Percentiles rank a stretch among this genome's conserved stretches.
These are phyloP conservation scores for Aspergillus tubingensis DNA, from an alignment of 2,329 filamentous ascomycete species.

Conservation along the genomic window DNA sequence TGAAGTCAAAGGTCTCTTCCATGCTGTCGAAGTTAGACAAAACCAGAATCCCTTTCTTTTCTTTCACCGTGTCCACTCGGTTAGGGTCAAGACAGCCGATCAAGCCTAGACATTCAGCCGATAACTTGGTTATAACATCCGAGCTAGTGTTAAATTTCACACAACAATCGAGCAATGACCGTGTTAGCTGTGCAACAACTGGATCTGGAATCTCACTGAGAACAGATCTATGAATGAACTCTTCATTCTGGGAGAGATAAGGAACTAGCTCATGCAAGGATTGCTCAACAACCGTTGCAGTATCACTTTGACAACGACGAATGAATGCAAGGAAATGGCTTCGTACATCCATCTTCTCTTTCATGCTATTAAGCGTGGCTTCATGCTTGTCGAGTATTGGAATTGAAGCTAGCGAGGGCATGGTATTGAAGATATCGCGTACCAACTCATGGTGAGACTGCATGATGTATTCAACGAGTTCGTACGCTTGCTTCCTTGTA, in stretches of 20 bases:
- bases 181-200: slow-evolving; percentile 69
- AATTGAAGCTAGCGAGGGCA: slow-evolving; percentile 77
- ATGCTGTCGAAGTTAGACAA: slow-evolving; percentile 79
- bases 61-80: slow-evolving; percentile 75
- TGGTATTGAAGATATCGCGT: slow-evolving; percentile 66
- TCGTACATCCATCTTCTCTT: slow-evolving; percentile 64
- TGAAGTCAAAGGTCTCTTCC: slow-evolving; percentile 81
- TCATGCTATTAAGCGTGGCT: slow-evolving; percentile 63
- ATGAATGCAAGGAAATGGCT: slow-evolving; percentile 71
- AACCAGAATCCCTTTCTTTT: slow-evolving; percentile 81
- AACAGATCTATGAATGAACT: slow-evolving; percentile 74
- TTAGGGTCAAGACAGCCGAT: slow-evolving; percentile 93
- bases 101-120: slow-evolving; percentile 80
- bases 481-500: slow-evolving; percentile 61
- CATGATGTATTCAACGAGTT: slow-evolving; percentile 66
- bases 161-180: slow-evolving; percentile 81
- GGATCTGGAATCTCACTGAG: slow-evolving; percentile 81
- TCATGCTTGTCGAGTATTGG: slow-evolving; percentile 69
- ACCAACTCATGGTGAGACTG: slow-evolving; percentile 64
- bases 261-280: slow-evolving; percentile 74
- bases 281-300: slow-evolving; percentile 79
- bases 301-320: slow-evolving; percentile 76
- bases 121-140: slow-evolving; percentile 68
- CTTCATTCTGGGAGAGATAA: slow-evolving; percentile 73
- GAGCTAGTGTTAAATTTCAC: slow-evolving; percentile 74